Base-by-base conservation (phyloP, 306 rosid species). In the Senna tora region DNA sequence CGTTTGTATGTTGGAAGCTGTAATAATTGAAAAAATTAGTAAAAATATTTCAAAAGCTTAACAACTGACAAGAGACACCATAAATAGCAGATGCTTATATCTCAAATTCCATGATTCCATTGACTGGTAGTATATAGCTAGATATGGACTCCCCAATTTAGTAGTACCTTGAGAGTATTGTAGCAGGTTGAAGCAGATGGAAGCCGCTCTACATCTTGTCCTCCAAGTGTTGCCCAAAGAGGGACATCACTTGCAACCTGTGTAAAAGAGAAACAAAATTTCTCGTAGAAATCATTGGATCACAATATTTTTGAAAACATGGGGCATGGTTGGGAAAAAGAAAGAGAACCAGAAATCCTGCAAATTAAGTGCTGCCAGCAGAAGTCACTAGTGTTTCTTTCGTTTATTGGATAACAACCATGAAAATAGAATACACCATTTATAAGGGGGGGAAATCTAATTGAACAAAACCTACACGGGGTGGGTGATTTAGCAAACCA, bases 101-200 rank as follows among this genome's bases (percentile, higher is more conserved):
- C 52, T 36, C 55, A 7, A 20, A 61, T 9, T 9, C 21, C 2
- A 25, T 72, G 79, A 67, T 39, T 66, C 69, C 34, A 43, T 60
- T 34, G 68, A 69, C 64, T 51, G 59, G 5, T 22, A 38, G 30
- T 43, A 53, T 51, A 53, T 15, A 52, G 70, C 52, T 25, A 21
- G 53, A 67, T 42, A 74, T 59, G 70, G 47, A 58, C 47, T 68
- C 62, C 61, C 65, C 45, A 22, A 2, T 39, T 16, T 43, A 71
- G 13, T 19, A 46, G 52, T 88, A 94, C 99, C 97, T 94, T 91
- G 65, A 94, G 92, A 59, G 97, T 89, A 81, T 94, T 94, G 75
- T 94, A 94, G 87, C 99, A 94, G 50, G 99, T 94, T 41, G 99
- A 94, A 76, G 97, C 99, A 66, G 99, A 91, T 56, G 99, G 99